Evolutionary conservation across 164 flowering plant genomes (phyloP), one percentile per base, ranked within the genome.

Genomic region (Dillenia turbinata): DNA sequence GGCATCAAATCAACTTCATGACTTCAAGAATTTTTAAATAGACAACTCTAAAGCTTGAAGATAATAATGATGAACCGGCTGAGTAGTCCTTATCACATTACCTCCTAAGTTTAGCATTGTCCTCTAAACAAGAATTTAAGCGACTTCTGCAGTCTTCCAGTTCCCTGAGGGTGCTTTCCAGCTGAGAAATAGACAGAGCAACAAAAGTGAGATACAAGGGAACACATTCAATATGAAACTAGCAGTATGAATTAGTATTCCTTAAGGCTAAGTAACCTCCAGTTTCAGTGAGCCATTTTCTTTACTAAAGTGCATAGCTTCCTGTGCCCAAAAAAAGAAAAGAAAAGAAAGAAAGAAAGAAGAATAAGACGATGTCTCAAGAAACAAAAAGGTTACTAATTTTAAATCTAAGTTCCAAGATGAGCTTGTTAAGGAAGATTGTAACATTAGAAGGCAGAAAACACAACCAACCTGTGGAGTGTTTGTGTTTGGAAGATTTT

Each of bases 51-150:
- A 19, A 19, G 22, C 22, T 19, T 19, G 22, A 19, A 19, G 22
- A 19, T 19, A 19, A 19, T 19, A 19, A 19, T 19, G 22, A 19
- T 19, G 22, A 19, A 19, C 22, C 22, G 22, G 22, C 22, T 19
- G 22, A 19, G 22, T 1, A 19, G 22, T 19, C 22, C 22, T 19
- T 19, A 19, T 53, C 17, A 12, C 46, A 58, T 69, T 50, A 93
- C 98, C 92, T 79, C 10, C 79, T 74, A 22, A 94, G 85, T 68
- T 83, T 89, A 66, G 72, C 79, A 73, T 94, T 94, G 8, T 75
- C 78, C 59, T 87, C 86, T 61, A 87, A 66, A 70, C 92, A 87
- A 77, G 83, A 72, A 17, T 72, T 73, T 44, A 94, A 78, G 62
- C 80, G 82, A 47, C 47, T 62, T 69, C 79, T 81, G 78, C 95